phyloP scores from a whole-genome alignment of 1,139 yeast species.

The Sugiyamaella grinbergsii region DNA sequence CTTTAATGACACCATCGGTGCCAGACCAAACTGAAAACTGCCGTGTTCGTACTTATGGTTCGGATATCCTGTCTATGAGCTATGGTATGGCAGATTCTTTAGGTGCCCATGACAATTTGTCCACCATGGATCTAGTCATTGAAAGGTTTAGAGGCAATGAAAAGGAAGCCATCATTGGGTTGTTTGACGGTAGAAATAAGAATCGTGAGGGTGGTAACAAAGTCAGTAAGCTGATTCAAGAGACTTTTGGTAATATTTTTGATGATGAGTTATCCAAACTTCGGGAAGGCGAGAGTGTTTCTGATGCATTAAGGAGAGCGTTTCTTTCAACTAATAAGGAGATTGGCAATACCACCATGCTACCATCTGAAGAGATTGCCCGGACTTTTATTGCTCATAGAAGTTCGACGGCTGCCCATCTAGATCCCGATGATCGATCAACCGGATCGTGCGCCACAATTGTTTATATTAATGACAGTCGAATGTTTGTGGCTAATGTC shows the following conservation, averaged over 20 bases:
- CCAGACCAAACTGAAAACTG: slow-evolving; percentile 86
- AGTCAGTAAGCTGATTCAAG: slow-evolving; percentile 78
- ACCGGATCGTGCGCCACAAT: slow-evolving; percentile 90
- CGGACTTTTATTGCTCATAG: slow-evolving; percentile 42
- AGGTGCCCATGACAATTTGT: slow-evolving; percentile 67
- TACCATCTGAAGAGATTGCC: slow-evolving; percentile 40
- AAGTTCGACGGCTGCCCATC: slow-evolving; percentile 39
- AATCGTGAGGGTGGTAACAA: slow-evolving; percentile 47
- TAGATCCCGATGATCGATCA: slow-evolving; percentile 58
- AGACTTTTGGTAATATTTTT: slow-evolving; percentile 62
- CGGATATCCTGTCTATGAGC: slow-evolving; percentile 72
- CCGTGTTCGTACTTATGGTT: slow-evolving; percentile 91
- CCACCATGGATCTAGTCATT: slow-evolving; percentile 80
- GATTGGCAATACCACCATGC: slow-evolving; percentile 54
- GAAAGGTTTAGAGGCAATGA: slow-evolving; percentile 88
- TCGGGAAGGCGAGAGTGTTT: slow-evolving; percentile 49
- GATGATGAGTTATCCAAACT: slow-evolving; percentile 61
- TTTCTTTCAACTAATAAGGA: slow-evolving; percentile 81
- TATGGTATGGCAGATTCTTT: slow-evolving; percentile 91
- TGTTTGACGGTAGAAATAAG: slow-evolving; percentile 74
- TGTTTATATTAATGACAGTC: slow-evolving; percentile 70
- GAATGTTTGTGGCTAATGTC: slow-evolving; percentile 78
- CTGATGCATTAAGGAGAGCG: slow-evolving; percentile 75
- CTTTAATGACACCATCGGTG: slow-evolving; percentile 75
- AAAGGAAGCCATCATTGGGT: slow-evolving; percentile 67